Evolutionary conservation across 1,284 basidiomycete genomes (phyloP).

Genomic region (Malassezia dermatis): DNA sequence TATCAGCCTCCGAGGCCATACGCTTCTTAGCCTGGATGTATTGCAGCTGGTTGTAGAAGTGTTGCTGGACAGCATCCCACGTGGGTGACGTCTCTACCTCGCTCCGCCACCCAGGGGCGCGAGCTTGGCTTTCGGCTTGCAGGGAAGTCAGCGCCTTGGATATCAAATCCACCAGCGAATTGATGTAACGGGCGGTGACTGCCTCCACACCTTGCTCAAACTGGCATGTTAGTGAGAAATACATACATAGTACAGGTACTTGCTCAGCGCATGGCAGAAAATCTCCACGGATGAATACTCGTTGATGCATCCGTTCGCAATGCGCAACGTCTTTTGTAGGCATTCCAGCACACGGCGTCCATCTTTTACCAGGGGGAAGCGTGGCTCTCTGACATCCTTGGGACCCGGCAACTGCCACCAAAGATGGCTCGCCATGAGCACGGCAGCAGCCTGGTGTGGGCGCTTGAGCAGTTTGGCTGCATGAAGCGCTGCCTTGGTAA

Average conservation of each 20-base stretch:
- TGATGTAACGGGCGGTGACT: slow-evolving; percentile 41
- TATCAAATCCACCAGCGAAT: slow-evolving; percentile 41
- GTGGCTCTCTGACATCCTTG: slow-evolving; percentile 19
- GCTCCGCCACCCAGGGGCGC: slow-evolving; percentile 10
- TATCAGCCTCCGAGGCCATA: slow-evolving; percentile 2
- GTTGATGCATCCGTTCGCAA: slow-evolving; percentile 46
- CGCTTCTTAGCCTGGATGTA: slow-evolving; percentile 69
- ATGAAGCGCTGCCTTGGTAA: slow-evolving; percentile 44
- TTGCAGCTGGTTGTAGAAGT: slow-evolving; percentile 77
- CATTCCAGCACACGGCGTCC: slow-evolving; percentile 46
- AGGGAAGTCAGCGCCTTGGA: slow-evolving; percentile 30
- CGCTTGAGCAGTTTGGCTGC: slow-evolving; percentile 46
- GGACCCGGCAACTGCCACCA: slow-evolving; percentile 43
- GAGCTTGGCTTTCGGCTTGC: neutral
- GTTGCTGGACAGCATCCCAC: slow-evolving; percentile 78
- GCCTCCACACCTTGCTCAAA: slow-evolving; percentile 44
- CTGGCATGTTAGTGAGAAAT: neutral
- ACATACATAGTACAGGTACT: slow-evolving; percentile 43
- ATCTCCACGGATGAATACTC: slow-evolving; percentile 44
- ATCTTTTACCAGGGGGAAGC: slow-evolving; percentile 30
- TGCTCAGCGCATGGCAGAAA: slow-evolving; percentile 41
- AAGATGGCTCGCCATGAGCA: slow-evolving; percentile 45
- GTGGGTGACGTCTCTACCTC: slow-evolving; percentile 52
- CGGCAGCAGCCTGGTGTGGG: slow-evolving; percentile 45
- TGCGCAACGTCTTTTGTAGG: slow-evolving; percentile 43